Base-by-base conservation (phyloP, 352 stramenopile species). In the Phytopythium cucurbitacearum region DNA sequence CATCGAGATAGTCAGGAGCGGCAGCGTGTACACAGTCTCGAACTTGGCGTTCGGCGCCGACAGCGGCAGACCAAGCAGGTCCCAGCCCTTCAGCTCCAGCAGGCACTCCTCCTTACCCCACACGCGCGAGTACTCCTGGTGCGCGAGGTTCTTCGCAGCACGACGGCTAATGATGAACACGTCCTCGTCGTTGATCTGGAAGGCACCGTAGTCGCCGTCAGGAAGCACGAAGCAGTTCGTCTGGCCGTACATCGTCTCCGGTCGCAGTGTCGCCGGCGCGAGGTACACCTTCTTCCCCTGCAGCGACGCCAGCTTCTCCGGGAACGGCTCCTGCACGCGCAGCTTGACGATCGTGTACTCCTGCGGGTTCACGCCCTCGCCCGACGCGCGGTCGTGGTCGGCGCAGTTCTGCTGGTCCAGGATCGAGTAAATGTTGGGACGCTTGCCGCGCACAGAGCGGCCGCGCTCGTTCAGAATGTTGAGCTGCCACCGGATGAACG, bases 221-320 rank as follows among this genome's bases (percentile, higher is more conserved):
- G 98, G 98, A 40, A 99, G 84, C 59, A 99, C 96, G 64, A 99
- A 99, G 85, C 97, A 99, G 84, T 99, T 99, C 10, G 98, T 99
- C 85, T 99, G 98, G 48, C 98, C 98, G 69, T 99, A 98, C 93
- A 99, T 99, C 44, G 98, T 99, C 79, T 99, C 98, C 0, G 98
- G 96, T 56, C 98, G 92, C 36, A 99, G 84, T 36, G 98, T 99
- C 5, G 98, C 98, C 1, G 98, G 96, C 4, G 97, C 97, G 41
- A 99, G 68, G 72, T 94, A 99, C 10, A 99, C 92, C 46, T 94
- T 93, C 64, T 97, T 90, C 56, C 83, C 86, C 1, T 68, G 61
- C 21, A 98, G 75, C 6, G 79, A 38, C 36, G 75, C 62, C 9
- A 97, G 62, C 55, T 91, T 91, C 42, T 82, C 75, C 21, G 85